Evolutionary conservation across 148 eudicot species (phyloP), one percentile per base, ranked within the genome.

Genomic region (Nepenthes mirabilis): DNA sequence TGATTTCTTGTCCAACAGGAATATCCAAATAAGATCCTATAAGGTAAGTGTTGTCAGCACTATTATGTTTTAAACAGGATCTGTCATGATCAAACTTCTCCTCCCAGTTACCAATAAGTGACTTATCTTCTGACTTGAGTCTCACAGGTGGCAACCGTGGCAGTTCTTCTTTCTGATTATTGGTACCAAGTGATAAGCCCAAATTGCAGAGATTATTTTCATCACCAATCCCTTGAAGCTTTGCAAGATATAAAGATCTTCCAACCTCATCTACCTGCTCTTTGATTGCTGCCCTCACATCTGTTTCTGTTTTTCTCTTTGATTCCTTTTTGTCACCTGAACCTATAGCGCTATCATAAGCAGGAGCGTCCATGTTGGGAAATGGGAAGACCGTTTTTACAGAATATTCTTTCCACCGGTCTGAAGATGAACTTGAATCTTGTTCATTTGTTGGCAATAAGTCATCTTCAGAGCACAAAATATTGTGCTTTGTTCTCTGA

Each of bases 261-360:
- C 90, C 97, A 69, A 83, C 88, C 90, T 88, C 96, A 65, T 88
- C 93, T 47, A 81, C 97, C 74, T 85, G 94, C 74, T 80, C 90
- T 68, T 91, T 91, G 58, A 85, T 78, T 63, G 84, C 79, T 51
- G 82, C 73, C 60, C 94, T 80, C 12, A 83, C 66, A 59, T 81
- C 67, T 47, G 72, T 58, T 61, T 78, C 85, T 54, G 74, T 32
- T 73, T 76, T 80, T 70, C 65, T 74, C 66, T 69, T 79, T 23
- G 69, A 85, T 33, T 83, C 95, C 72, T 70, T 84, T 63, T 69
- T 72, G 60, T 72, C 76, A 36, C 68, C 67, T 60, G 67, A 58
- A 58, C 66, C 65, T 66, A 52, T 36, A 55, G 52, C 75, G 71
- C 56, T 59, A 65, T 67, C 82, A 70, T 72, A 74, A 63, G 77